A percentile compares a stretch with the other conserved stretches of the same genome.
Evolutionary conservation across 2,329 filamentous ascomycete species (phyloP).

Genomic region (Pyrenochaeta sp.): DNA sequence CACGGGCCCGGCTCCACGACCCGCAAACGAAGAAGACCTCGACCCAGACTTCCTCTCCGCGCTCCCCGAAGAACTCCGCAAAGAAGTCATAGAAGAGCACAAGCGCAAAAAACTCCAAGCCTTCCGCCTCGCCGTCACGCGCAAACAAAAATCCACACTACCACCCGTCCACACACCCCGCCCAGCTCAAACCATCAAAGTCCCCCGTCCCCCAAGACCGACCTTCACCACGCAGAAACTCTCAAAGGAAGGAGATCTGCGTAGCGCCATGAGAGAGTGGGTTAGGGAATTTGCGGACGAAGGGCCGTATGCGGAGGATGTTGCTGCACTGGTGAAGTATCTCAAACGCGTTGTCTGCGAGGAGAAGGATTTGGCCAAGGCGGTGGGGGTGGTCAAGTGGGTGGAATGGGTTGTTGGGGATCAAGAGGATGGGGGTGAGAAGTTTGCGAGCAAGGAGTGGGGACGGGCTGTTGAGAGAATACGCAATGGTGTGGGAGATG

Average conservation of each 20-base stretch:
- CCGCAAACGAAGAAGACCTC: slow-evolving; percentile 25
- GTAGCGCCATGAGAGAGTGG: slow-evolving; percentile 80
- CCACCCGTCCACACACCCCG: slow-evolving; percentile 27
- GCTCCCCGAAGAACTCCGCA: slow-evolving; percentile 72
- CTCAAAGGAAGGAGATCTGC: slow-evolving; percentile 68
- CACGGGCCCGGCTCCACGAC: slow-evolving; percentile 22
- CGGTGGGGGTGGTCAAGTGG: slow-evolving; percentile 74
- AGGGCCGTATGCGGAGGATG: slow-evolving; percentile 81
- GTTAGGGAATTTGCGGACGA: slow-evolving; percentile 73
- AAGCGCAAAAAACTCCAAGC: slow-evolving; percentile 44
- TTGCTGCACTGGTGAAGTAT: slow-evolving; percentile 77
- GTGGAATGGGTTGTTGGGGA: slow-evolving; percentile 52
- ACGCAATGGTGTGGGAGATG: slow-evolving; percentile 52
- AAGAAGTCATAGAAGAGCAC: slow-evolving; percentile 80
- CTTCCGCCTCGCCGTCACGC: slow-evolving; percentile 40
- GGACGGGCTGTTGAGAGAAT: slow-evolving; percentile 50
- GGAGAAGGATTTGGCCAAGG: slow-evolving; percentile 82
- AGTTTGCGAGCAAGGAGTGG: slow-evolving; percentile 42
- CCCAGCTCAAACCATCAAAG: slow-evolving; percentile 43
- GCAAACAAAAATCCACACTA: slow-evolving; percentile 24
- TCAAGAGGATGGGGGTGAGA: slow-evolving; percentile 16
- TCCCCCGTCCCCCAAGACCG: slow-evolving; percentile 62
- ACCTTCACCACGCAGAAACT: slow-evolving; percentile 70
- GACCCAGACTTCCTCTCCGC: slow-evolving; percentile 77
- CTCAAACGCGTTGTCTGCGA: slow-evolving; percentile 74